Percentiles rank a stretch among this genome's conserved stretches.
Conservation (phyloP, 208 protist species). For the Trypanosoma platydactyli region DNA sequence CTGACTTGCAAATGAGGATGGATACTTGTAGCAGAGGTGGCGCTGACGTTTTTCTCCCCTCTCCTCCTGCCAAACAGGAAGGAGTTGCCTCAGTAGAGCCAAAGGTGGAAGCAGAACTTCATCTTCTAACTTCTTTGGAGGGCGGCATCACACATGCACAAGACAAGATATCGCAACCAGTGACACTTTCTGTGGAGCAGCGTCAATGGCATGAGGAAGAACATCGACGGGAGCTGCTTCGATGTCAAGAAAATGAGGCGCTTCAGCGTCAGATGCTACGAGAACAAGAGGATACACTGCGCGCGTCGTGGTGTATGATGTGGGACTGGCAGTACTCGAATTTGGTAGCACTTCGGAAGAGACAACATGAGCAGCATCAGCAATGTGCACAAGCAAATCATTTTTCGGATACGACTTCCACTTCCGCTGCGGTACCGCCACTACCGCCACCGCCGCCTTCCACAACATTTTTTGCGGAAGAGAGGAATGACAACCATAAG, state of each 20-base stretch:
- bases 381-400: conserved; percentile 4
- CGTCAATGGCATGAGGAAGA: neutral
- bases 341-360: neutral
- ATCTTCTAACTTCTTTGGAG: no score
- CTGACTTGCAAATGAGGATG: neutral
- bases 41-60: neutral
- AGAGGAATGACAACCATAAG: neutral
- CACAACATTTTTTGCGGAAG: neutral
- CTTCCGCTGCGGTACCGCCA: neutral
- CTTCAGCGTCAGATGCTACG: conserved; percentile 14
- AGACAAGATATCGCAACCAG: neutral
- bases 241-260: conserved; percentile 18
- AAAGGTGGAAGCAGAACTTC: no score
- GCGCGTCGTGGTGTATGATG: conserved; percentile 23
- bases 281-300: conserved; percentile 30
- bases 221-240: neutral
- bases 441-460: neutral
- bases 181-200: neutral
- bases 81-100: no score
- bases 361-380: conserved; percentile 16
- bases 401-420: neutral
- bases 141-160: no score
- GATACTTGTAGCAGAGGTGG: neutral
- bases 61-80: no score
- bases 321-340: conserved; percentile 28